Base-by-base conservation (phyloP, 2,329 filamentous ascomycete genomes). In the Ascochyta koolunga region DNA sequence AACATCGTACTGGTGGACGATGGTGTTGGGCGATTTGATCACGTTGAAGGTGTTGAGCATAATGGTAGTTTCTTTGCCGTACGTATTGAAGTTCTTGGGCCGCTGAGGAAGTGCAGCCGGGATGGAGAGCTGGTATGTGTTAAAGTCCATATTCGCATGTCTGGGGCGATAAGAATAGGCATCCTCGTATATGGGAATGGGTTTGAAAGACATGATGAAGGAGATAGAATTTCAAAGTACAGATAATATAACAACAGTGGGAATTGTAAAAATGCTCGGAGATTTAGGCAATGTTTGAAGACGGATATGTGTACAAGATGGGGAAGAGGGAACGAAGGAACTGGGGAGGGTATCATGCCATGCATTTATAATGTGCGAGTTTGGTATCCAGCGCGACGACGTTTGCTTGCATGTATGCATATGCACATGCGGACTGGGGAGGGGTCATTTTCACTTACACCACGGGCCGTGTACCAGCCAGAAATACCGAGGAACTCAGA, bases 1-100 rank as follows among this genome's bases (percentile, higher is more conserved):
- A 22, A 96, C 78, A 77, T 96, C 91, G 64, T 93, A 98, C 69
- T 97, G 93, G 58, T 87, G 87, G 19, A 97, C 84, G 0, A 84
- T 83, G 11, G 79, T 82, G 2, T 73, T 80, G 0, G 86, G 86
- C 50, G 87, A 85, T 9, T 78, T 75, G 0, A 72, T 75, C 49
- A 97, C 87, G 0, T 86, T 82, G 74, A 88, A 96, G 10, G 91
- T 86, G 70, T 98, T 98, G 32, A 96, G 76, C 0, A 69, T 73
- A 18, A 83, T 64, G 31, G 68, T 67, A 25, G 73, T 66, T 21
- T 73, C 64, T 27, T 60, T 71, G 32, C 80, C 81, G 33, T 72
- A 69, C 38, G 54, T 72, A 54, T 72, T 76, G 66, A 75, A 68
- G 47, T 65, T 65, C 27, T 62, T 64, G 9, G 73, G 78, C 8